A percentile compares a stretch with the other conserved stretches of the same genome.
These are phyloP conservation scores for Boechera stricta DNA, from an alignment of 345 rosid genomes.

Conservation along the genomic window DNA sequence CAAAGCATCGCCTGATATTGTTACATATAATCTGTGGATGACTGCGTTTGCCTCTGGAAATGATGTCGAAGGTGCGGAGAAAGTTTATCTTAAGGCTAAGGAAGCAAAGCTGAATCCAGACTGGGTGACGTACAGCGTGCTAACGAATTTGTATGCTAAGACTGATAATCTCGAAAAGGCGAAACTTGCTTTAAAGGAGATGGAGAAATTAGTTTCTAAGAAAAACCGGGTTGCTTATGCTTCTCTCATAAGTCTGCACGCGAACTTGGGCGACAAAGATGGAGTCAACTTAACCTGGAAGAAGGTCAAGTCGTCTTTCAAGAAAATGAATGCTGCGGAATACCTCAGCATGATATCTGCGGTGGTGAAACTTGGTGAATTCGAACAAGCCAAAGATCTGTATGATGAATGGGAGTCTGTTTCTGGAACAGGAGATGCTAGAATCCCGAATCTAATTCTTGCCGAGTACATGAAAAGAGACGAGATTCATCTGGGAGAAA, in stretches of 20 bases:
- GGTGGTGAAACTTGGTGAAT: slow-evolving; percentile 67
- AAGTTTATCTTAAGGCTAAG: slow-evolving; percentile 63
- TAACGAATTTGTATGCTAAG: slow-evolving; percentile 68
- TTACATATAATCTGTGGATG: slow-evolving; percentile 77
- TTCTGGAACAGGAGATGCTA: slow-evolving; percentile 63
- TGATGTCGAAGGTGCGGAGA: slow-evolving; percentile 68
- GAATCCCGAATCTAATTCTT: slow-evolving; percentile 73
- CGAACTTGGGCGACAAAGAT: slow-evolving; percentile 64
- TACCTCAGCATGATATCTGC: slow-evolving; percentile 80
- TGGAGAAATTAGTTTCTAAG: slow-evolving; percentile 76
- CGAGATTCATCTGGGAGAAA: slow-evolving; percentile 60
- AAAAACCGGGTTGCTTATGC: slow-evolving; percentile 65
- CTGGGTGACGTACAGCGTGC: slow-evolving; percentile 79
- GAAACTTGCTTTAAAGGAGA: slow-evolving; percentile 67
- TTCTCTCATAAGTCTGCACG: slow-evolving; percentile 76
- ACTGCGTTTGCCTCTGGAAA: slow-evolving; percentile 59
- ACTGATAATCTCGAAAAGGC: slow-evolving; percentile 60
- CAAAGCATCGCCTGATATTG: slow-evolving; percentile 67
- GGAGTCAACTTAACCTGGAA: slow-evolving; percentile 73
- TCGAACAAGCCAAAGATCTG: slow-evolving; percentile 65
- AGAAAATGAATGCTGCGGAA: slow-evolving; percentile 74
- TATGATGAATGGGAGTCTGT: slow-evolving; percentile 82
- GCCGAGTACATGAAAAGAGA: slow-evolving; percentile 67
- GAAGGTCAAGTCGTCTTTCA: slow-evolving; percentile 64
- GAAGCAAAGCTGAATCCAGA: slow-evolving; percentile 67